Base-by-base conservation (phyloP, 805 yeast genomes). In the Candida manassasensis region DNA sequence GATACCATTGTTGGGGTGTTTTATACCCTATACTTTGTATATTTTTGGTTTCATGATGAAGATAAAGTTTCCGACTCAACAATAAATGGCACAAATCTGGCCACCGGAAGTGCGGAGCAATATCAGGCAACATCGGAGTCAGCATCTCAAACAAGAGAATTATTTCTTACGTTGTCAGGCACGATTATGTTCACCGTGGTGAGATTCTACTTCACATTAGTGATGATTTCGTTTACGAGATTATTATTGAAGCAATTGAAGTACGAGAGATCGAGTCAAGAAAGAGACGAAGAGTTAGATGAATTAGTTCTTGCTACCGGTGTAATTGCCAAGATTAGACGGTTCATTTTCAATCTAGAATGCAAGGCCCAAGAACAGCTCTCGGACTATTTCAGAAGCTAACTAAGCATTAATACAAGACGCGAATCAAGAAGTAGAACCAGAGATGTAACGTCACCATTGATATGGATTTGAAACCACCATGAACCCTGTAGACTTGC, bases 11-110 rank as follows among this genome's bases (percentile, higher is more conserved):
- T 76, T 27, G 84, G 86, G 18, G 56, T 77, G 18, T 57, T 82
- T 3, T 88, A 83, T 57, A 84, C 95, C 14, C 44, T 81, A 4
- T 83, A 79, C 59, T 89, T 90, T 53, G 71, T 81, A 4, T 71
- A 73, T 35, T 72, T 77, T 41, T 90, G 97, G 96, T 83, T 87
- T 50, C 56, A 63, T 39, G 47, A 53, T 3, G 76, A 72, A 39
- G 78, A 70, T 34, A 57, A 53, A 17, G 17, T 7, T 11, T 7
- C 27, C 12, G 12, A 16, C 6, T 16, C 21, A 11, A 7, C 22
- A 14, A 27, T 11, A 27, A 14, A 6, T 13, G 15, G 5, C 5
- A 12, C 16, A 27, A 6, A 13, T 6, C 11, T 18, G 18, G 19
- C 26, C 16, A 10, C 21, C 11, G 46, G 33, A 13, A 44, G 36